These are phyloP conservation scores for Diatrype stigma DNA, from an alignment of 2,329 filamentous ascomycete genomes.

Conservation along the genomic window DNA sequence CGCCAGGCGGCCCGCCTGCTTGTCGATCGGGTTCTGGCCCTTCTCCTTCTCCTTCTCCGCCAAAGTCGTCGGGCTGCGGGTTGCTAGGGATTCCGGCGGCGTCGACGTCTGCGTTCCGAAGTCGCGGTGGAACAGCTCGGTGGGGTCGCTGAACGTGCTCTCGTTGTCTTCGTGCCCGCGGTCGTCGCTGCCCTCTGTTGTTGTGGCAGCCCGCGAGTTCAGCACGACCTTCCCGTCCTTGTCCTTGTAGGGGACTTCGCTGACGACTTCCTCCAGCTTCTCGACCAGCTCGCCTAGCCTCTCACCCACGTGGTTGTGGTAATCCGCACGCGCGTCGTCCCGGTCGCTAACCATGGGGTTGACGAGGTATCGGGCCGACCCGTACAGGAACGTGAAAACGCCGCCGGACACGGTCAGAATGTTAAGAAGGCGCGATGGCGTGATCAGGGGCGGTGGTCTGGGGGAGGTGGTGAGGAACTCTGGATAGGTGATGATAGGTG, in stretches of 20 bases:
- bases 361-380: conserved; percentile 64
- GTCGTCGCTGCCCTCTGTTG: conserved; percentile 3
- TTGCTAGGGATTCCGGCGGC: conserved; percentile 35
- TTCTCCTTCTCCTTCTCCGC: conserved; percentile 9
- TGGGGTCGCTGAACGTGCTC: conserved; percentile 59
- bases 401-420: conserved; percentile 55
- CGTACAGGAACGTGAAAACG: conserved; percentile 63
- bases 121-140: conserved; percentile 78
- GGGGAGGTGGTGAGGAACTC: conserved; percentile 60
- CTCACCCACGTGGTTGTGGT: conserved; percentile 43
- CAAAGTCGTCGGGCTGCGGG: conserved; percentile 1
- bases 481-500: conserved; percentile 65
- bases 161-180: conserved; percentile 28
- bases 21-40: conserved; percentile 24
- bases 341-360: conserved; percentile 55
- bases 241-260: conserved; percentile 49
- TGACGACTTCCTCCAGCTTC: conserved; percentile 55
- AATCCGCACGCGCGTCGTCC: conserved; percentile 48
- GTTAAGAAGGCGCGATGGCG: conserved; percentile 53
- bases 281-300: conserved; percentile 44
- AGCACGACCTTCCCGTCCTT: conserved; percentile 10
- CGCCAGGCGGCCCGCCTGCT: conserved; percentile 39
- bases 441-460: conserved; percentile 58
- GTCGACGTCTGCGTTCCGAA: conserved; percentile 73
- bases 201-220: conserved; percentile 8